A percentile compares a stretch with the other conserved stretches of the same genome.
These are phyloP conservation scores for Alternaria brassicae DNA, from an alignment of 2,329 filamentous ascomycete genomes.

Conservation along the genomic window DNA sequence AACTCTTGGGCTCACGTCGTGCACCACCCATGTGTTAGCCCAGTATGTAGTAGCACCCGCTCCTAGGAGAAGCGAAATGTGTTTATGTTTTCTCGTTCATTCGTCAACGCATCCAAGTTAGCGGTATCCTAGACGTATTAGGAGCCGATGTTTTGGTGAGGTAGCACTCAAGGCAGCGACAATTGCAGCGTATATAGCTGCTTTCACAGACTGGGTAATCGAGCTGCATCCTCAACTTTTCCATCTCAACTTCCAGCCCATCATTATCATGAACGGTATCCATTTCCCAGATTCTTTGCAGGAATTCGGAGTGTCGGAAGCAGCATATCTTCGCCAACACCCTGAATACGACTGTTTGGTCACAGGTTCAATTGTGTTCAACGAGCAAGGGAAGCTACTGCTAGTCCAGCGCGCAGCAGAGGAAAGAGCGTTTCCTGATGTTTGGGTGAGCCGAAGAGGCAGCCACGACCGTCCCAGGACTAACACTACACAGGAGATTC, in stretches of 20 bases:
- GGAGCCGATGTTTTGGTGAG: background rate
- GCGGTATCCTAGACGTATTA: background rate
- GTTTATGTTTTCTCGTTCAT: background rate
- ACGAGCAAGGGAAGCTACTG: slow-evolving; percentile 41
- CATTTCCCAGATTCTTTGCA: slow-evolving; percentile 33
- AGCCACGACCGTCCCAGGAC: background rate
- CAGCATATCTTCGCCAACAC: slow-evolving; percentile 38
- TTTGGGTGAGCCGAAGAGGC: slow-evolving; percentile 36
- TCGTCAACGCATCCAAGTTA: background rate
- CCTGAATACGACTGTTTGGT: slow-evolving; percentile 37
- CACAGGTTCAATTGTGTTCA: slow-evolving; percentile 44
- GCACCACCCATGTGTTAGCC: background rate
- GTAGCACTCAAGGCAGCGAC: slow-evolving; percentile 11
- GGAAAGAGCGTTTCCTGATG: slow-evolving; percentile 44
- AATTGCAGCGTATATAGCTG: slow-evolving; percentile 1
- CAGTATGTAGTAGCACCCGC: background rate
- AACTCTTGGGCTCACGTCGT: slow-evolving; percentile 20
- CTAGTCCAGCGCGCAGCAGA: slow-evolving; percentile 48
- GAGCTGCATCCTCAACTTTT: background rate
- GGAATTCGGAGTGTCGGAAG: slow-evolving; percentile 39
- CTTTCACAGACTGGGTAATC: background rate
- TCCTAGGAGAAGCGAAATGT: background rate
- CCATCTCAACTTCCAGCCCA: background rate
- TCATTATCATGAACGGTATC: slow-evolving; percentile 17
- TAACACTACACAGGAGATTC: slow-evolving; percentile 54